Conservation (phyloP, 2,329 filamentous ascomycete species). For the Colletotrichum lindemuthianum region DNA sequence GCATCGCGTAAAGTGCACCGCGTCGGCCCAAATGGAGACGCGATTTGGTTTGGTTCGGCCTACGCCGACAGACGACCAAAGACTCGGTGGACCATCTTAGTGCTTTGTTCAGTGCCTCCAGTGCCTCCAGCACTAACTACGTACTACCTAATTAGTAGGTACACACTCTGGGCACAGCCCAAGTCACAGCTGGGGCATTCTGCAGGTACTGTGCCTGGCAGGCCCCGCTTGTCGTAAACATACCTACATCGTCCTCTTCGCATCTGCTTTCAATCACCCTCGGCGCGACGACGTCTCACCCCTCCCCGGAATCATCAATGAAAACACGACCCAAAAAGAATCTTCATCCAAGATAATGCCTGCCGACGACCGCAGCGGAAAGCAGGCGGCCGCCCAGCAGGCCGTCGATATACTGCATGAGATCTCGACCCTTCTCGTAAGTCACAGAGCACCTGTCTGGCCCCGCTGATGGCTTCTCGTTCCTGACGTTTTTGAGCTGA, state of each 20-base stretch:
- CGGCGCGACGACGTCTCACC: background rate
- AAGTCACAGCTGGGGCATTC: too few species aligned
- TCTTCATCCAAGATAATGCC: constrained; percentile 8
- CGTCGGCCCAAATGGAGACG: constrained; percentile 17
- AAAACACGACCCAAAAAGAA: constrained; percentile 3
- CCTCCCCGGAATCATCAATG: constrained; percentile 1
- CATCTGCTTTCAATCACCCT: constrained; percentile 1
- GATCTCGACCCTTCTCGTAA: constrained; percentile 88
- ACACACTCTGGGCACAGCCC: too few species aligned
- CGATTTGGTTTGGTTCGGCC: constrained; percentile 21
- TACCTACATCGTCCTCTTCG: background rate
- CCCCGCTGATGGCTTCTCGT: too few species aligned
- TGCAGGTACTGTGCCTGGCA: background rate
- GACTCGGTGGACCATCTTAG: too few species aligned
- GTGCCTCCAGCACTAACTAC: too few species aligned
- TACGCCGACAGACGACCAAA: constrained; percentile 1
- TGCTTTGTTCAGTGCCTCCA: too few species aligned
- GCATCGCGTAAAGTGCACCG: constrained; percentile 22
- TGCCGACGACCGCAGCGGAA: constrained; percentile 64
- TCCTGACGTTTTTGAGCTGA: constrained; percentile 17
- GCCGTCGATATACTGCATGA: constrained; percentile 86
- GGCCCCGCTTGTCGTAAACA: constrained; percentile 18
- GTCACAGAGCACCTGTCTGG: constrained; percentile 41
- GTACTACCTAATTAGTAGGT: too few species aligned
- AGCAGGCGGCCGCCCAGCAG: constrained; percentile 81